Evolutionary conservation across 768 basidiomycete genomes (phyloP).

Genomic region (Hygrocybe coccinea): DNA sequence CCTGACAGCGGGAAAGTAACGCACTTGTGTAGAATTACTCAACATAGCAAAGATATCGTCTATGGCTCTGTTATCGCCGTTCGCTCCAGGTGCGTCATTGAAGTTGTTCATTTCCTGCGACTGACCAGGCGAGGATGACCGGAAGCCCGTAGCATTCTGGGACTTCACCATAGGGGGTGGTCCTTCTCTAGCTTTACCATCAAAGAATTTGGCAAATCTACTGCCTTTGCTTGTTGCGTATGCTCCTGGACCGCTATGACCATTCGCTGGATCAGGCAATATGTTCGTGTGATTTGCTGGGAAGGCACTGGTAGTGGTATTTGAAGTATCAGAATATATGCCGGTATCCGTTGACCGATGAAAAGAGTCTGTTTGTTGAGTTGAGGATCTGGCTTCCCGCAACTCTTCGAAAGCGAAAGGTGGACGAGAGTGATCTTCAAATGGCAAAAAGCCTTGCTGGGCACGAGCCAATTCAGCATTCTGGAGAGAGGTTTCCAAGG

Average conservation of each 20-base stretch:
- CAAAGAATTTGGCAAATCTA: constrained; percentile 84
- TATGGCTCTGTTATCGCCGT: constrained; percentile 56
- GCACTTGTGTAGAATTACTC: constrained; percentile 69
- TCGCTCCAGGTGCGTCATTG: constrained; percentile 31
- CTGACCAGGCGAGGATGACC: constrained; percentile 46
- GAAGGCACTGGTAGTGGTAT: not conserved
- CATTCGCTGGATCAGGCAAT: not conserved
- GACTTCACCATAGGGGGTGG: constrained; percentile 33
- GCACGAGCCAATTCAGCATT: constrained; percentile 29
- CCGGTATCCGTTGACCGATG: constrained; percentile 15
- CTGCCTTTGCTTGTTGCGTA: constrained; percentile 64
- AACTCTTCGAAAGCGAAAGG: constrained; percentile 22
- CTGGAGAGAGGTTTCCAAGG: constrained; percentile 16
- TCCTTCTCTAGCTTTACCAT: constrained; percentile 57
- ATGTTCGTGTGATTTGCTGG: not conserved
- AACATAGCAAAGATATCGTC: constrained; percentile 82
- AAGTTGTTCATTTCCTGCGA: constrained; percentile 44
- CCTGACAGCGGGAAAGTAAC: constrained; percentile 15
- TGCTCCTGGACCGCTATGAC: constrained; percentile 27
- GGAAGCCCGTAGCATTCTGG: constrained; percentile 34
- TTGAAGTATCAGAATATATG: constrained; percentile 4
- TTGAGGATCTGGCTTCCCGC: constrained; percentile 13
- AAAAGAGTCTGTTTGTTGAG: constrained; percentile 8
- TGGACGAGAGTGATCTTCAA: constrained; percentile 45
- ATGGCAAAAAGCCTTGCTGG: constrained; percentile 48